Evolutionary conservation across 306 rosid species (phyloP).

Genomic region (Adenanthera pavonina): DNA sequence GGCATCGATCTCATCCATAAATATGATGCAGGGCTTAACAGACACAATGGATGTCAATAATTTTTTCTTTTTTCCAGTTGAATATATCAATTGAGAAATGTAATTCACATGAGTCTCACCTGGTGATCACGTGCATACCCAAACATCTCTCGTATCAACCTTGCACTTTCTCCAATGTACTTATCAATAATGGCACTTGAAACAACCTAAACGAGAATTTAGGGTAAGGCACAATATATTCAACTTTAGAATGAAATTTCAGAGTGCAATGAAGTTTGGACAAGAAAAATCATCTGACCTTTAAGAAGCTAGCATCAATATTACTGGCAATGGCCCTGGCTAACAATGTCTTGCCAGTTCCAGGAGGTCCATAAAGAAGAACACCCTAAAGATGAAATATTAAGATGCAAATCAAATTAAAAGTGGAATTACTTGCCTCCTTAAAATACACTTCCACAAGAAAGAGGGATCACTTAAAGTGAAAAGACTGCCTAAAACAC

Average conservation of each 20-base stretch:
- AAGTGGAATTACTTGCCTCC: constrained; percentile 21
- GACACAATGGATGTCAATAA: constrained; percentile 34
- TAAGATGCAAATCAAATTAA: constrained; percentile 26
- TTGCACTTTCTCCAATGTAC: constrained; percentile 95
- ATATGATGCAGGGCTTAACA: constrained; percentile 92
- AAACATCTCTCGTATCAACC: constrained; percentile 96
- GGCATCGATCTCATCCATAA: constrained; percentile 99
- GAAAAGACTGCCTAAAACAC: constrained; percentile 4
- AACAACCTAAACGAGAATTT: constrained; percentile 66
- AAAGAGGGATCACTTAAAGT: background rate
- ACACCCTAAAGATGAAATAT: constrained; percentile 70
- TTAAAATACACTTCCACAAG: constrained; percentile 15
- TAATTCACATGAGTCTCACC: constrained; percentile 50
- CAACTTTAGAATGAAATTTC: constrained; percentile 10
- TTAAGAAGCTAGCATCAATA: constrained; percentile 92
- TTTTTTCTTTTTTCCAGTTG: constrained; percentile 8
- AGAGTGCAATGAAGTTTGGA: constrained; percentile 4
- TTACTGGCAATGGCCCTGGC: constrained; percentile 98
- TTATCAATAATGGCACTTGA: constrained; percentile 96
- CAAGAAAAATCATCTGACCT: constrained; percentile 53
- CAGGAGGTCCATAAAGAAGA: constrained; percentile 98
- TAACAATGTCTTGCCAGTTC: constrained; percentile 93
- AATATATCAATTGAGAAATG: constrained; percentile 17
- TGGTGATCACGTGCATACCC: constrained; percentile 99
- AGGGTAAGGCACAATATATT: constrained; percentile 29